Evolutionary conservation across 192 early-diverging fungal species (phyloP).

Genomic region (Linnemannia schmuckeri): DNA sequence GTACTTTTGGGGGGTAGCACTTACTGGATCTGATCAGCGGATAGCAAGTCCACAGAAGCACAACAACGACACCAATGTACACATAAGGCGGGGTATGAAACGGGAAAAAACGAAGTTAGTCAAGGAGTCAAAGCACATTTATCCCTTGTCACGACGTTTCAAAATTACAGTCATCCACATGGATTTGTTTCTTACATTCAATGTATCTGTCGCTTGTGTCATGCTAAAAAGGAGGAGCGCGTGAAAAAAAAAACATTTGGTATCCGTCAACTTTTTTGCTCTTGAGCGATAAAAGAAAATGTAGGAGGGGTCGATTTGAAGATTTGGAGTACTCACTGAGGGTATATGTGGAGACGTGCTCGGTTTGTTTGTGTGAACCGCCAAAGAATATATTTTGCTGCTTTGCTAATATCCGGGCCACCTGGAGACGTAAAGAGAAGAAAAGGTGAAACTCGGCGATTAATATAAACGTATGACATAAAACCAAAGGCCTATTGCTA

Average conservation of each 20-base stretch:
- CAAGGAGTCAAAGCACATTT: slow-evolving; percentile 4
- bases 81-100: background rate
- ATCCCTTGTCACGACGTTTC: background rate
- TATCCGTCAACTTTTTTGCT: background rate
- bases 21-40: slow-evolving; percentile 25
- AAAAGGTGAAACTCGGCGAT: background rate
- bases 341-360: slow-evolving; percentile 75
- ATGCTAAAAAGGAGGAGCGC: slow-evolving; percentile 59
- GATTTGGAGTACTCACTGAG: slow-evolving; percentile 68
- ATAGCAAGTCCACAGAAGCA: background rate
- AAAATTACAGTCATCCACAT: background rate
- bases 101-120: background rate
- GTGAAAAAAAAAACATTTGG: slow-evolving; percentile 6
- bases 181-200: slow-evolving; percentile 65
- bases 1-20: background rate
- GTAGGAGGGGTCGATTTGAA: too few species aligned
- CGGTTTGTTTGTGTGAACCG: slow-evolving; percentile 89
- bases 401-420: slow-evolving; percentile 79
- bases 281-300: background rate
- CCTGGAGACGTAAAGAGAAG: slow-evolving; percentile 16
- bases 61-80: background rate
- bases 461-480: background rate
- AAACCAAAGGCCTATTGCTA: background rate
- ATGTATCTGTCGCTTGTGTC: slow-evolving; percentile 94
- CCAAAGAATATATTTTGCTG: slow-evolving; percentile 91